Base-by-base conservation (phyloP, 306 rosid species). In the Morella rubra region DNA sequence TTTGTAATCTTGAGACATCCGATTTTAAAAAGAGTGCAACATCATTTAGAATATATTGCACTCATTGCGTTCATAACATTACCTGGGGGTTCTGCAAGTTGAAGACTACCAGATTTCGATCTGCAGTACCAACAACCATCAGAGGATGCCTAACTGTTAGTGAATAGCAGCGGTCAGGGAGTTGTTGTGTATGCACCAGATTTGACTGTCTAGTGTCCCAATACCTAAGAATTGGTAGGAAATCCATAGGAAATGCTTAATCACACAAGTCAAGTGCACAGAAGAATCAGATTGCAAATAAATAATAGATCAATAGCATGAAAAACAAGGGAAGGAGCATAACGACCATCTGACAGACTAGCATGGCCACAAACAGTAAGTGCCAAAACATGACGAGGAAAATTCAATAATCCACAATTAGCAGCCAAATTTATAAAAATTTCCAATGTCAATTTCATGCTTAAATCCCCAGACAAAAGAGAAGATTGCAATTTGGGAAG, bases 111-210 rank as follows among this genome's bases (percentile, higher is more conserved):
- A 89, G 80, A 88, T 89, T 91, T 71, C 95, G 81, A 84, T 91
- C 98, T 19, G 96, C 95, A 79, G 98, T 86, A 76, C 85, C 98
- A 65, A 89, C 98, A 60, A 93, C 93, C 96, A 93, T 87, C 72
- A 93, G 80, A 27, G 96, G 98, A 85, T 93, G 80, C 73, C 86
- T 84, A 74, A 89, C 95, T 5, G 93, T 3, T 41, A 89, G 71
- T 44, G 96, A 56, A 87, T 88, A 89, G 77, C 98, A 89, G 53
- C 93, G 89, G 59, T 89, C 98, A 15, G 97, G 90, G 72, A 89
- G 97, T 72, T 83, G 88, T 52, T 89, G 97, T 41, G 91, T 91
- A 77, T 89, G 98, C 76, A 91, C 97, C 32, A 96, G 96, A 84
- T 88, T 93, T 81, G 88, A 64, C 85, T 91, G 97, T 87, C 98